Conservation (phyloP, 2,329 filamentous ascomycete species). For the Xylariaceae sp. region DNA sequence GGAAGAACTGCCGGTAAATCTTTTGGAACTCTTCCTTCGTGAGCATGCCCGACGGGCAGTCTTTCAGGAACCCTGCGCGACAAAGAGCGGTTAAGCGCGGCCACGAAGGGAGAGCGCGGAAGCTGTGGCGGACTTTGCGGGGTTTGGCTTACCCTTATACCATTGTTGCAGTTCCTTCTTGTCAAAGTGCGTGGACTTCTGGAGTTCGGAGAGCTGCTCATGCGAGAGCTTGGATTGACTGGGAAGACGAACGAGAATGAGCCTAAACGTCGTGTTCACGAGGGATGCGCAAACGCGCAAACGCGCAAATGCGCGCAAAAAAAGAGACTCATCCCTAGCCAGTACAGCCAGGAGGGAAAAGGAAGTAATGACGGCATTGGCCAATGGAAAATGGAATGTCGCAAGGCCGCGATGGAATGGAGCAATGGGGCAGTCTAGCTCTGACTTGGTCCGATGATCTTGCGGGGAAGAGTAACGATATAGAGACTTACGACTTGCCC, state of each 20-base stretch:
- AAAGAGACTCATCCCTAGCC: not conserved
- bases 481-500: constrained; percentile 31
- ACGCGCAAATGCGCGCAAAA: not conserved
- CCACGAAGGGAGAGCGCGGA: not conserved
- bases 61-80: constrained; percentile 81
- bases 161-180: constrained; percentile 99
- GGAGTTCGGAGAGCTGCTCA: constrained; percentile 89
- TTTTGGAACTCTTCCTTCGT: constrained; percentile 99
- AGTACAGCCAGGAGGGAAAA: not conserved
- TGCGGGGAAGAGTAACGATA: constrained; percentile 8
- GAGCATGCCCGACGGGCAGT: constrained; percentile 93
- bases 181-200: constrained; percentile 96
- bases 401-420: constrained; percentile 2
- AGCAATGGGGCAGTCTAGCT: not conserved
- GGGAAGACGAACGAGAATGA: constrained; percentile 8
- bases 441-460: not conserved
- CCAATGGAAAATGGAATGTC: not conserved
- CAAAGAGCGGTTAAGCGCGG: constrained; percentile 10
- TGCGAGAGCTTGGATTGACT: constrained; percentile 98
- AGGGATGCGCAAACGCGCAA: not conserved
- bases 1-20: constrained; percentile 99
- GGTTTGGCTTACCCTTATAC: constrained; percentile 77
- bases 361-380: not conserved
- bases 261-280: not conserved
- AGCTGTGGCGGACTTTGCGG: not conserved